Conservation (phyloP, 805 yeast species). For the Cyberlindnera japonica region DNA sequence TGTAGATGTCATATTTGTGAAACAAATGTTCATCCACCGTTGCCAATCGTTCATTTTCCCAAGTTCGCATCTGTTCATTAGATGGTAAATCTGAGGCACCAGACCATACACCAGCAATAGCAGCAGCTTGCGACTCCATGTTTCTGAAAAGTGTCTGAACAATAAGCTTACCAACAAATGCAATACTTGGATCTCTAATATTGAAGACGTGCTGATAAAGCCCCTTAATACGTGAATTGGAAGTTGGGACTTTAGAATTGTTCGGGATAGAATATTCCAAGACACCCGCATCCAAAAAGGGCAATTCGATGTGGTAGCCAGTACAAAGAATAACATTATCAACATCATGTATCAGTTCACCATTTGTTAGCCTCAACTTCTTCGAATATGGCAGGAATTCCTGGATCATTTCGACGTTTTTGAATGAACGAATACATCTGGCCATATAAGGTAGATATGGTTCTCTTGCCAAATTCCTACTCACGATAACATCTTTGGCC, state of each 20-base stretch:
- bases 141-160: constrained; percentile 45
- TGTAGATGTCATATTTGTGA: constrained; percentile 34
- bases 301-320: constrained; percentile 42
- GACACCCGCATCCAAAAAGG: constrained; percentile 31
- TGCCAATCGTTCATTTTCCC: constrained; percentile 30
- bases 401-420: constrained; percentile 29
- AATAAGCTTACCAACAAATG: constrained; percentile 38
- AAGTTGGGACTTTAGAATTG: constrained; percentile 18
- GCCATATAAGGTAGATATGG: constrained; percentile 40
- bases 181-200: constrained; percentile 43
- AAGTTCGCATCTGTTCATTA: constrained; percentile 34
- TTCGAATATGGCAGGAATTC: constrained; percentile 29
- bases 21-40: constrained; percentile 27
- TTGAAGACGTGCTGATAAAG: constrained; percentile 45
- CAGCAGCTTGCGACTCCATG: constrained; percentile 50
- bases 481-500: constrained; percentile 49
- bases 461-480: constrained; percentile 68
- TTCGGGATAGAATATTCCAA: constrained; percentile 26
- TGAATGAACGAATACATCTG: constrained; percentile 23
- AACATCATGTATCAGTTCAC: constrained; percentile 31
- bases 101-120: constrained; percentile 56
- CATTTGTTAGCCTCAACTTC: constrained; percentile 31
- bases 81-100: constrained; percentile 38
- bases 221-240: constrained; percentile 35
- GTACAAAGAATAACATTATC: constrained; percentile 41